These are phyloP conservation scores for Hibiscus syriacus DNA, from an alignment of 345 rosid species.

Conservation along the genomic window DNA sequence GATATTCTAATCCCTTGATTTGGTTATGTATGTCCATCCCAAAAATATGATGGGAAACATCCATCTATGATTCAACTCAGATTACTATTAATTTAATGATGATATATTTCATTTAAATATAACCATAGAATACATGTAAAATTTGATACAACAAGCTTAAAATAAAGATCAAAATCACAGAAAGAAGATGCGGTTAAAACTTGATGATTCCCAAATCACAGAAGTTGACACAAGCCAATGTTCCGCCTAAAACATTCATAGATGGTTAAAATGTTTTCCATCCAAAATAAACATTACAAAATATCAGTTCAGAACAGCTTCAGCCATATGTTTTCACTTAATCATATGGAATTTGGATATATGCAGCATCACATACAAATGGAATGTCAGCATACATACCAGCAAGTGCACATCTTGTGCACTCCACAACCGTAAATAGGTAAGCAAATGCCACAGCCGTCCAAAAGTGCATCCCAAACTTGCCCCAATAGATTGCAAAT, in stretches of 20 bases:
- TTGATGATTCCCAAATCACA: not conserved
- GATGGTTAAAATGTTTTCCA: not conserved
- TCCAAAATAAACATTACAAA: not conserved
- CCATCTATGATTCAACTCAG: not conserved
- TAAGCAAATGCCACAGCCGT: slow-evolving; percentile 59
- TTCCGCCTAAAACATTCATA: not conserved
- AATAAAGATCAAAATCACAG: too few relatives aligned
- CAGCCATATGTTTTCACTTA: slow-evolving; percentile 11
- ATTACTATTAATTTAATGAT: too few relatives aligned
- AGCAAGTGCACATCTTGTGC: slow-evolving; percentile 73
- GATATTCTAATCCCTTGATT: too few relatives aligned
- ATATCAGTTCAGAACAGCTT: not conserved
- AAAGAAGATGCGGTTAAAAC: too few relatives aligned
- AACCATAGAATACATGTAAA: too few relatives aligned
- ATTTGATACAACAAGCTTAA: too few relatives aligned
- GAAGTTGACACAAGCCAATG: too few relatives aligned
- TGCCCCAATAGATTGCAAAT: slow-evolving; percentile 63
- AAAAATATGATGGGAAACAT: not conserved
- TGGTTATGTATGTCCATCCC: not conserved
- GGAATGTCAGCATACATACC: slow-evolving; percentile 89
- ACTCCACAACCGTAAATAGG: slow-evolving; percentile 71
- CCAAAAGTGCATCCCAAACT: slow-evolving; percentile 88
- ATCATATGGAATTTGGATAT: slow-evolving; percentile 82
- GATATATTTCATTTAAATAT: too few relatives aligned
- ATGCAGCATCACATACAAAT: slow-evolving; percentile 76